Evolutionary conservation across 129 eudicot species (phyloP), one percentile per base, ranked within the genome.

Genomic region (Flaveria bidentis): DNA sequence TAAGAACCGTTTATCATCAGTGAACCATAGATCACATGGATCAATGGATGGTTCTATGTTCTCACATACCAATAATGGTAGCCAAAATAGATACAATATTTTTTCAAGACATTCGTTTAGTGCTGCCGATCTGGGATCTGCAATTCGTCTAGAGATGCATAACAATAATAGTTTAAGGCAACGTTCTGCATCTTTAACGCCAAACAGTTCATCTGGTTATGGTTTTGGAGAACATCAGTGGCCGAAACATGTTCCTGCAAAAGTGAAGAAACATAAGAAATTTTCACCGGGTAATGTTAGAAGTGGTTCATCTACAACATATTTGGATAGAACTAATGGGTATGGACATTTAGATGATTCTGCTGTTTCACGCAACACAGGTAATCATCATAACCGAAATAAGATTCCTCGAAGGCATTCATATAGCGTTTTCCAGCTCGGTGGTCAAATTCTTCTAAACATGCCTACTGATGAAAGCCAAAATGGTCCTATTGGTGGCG

Each of bases 221-320:
- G 78, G 72, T 71, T 60, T 84, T 2, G 82, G 74, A 68, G 91
- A 81, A 55, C 76, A 47, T 77, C 73, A 88, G 12, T 61, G 78
- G 80, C 76, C 50, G 26, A 77, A 85, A 42, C 18, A 33, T 42
- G 85, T 55, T 79, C 78, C 80, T 77, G 49, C 68, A 52, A 85
- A 81, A 76, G 78, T 45, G 41, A 78, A 72, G 63, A 78, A 76
- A 45, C 74, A 41, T 11, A 69, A 61, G 58, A 75, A 77, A 45
- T 68, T 69, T 26, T 67, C 82, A 39, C 49, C 50, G 33, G 70
- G 39, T 16, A 71, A 60, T 16, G 39, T 55, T 41, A 72, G 51
- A 39, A 53, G 66, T 33, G 23, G 12, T 52, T 26, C 33, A 28
- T 17, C 64, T 4, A 11, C 76, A 26, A 56, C 33, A 33, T 72